A percentile compares a stretch with the other conserved stretches of the same genome.
These are phyloP conservation scores for Malassezia dermatis DNA, from an alignment of 1,284 basidiomycete species.

Conservation along the genomic window DNA sequence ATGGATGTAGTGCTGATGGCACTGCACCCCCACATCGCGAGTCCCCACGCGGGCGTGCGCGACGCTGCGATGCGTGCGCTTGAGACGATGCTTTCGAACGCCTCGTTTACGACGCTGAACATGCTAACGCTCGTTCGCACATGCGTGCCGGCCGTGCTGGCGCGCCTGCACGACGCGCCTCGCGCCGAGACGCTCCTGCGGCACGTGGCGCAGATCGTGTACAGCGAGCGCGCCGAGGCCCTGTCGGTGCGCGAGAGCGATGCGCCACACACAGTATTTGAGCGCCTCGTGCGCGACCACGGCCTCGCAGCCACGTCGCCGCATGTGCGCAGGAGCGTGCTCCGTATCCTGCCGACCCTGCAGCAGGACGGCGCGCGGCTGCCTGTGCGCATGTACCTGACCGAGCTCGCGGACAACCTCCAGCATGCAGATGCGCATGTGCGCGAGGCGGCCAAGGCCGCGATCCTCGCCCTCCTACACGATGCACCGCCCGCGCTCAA, in stretches of 20 bases:
- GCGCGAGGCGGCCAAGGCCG: constrained; percentile 68
- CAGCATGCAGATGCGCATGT: constrained; percentile 85
- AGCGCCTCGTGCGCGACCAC: neutral
- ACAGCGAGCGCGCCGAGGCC: neutral
- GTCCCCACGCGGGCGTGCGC: neutral
- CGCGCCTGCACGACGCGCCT: constrained; percentile 5
- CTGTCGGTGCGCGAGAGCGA: constrained; percentile 7
- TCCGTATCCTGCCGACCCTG: constrained; percentile 22
- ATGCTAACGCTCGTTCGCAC: constrained; percentile 8
- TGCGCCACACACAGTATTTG: neutral
- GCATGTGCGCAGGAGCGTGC: constrained; percentile 8
- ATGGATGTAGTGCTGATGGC: constrained; percentile 7
- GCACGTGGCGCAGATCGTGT: neutral
- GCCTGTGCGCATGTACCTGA: constrained; percentile 71
- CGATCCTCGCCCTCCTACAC: constrained; percentile 73
- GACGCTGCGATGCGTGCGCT: constrained; percentile 2
- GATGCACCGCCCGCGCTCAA: constrained; percentile 70
- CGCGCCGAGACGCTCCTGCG: neutral
- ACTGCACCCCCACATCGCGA: neutral
- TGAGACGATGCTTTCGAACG: neutral
- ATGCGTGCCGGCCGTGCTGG: neutral
- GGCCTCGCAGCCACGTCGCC: constrained; percentile 1
- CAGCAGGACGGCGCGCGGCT: constrained; percentile 50
- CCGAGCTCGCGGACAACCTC: constrained; percentile 67
- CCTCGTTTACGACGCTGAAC: neutral